These are phyloP conservation scores for Colletotrichum sp. DNA, from an alignment of 2,329 filamentous ascomycete genomes.

Conservation along the genomic window DNA sequence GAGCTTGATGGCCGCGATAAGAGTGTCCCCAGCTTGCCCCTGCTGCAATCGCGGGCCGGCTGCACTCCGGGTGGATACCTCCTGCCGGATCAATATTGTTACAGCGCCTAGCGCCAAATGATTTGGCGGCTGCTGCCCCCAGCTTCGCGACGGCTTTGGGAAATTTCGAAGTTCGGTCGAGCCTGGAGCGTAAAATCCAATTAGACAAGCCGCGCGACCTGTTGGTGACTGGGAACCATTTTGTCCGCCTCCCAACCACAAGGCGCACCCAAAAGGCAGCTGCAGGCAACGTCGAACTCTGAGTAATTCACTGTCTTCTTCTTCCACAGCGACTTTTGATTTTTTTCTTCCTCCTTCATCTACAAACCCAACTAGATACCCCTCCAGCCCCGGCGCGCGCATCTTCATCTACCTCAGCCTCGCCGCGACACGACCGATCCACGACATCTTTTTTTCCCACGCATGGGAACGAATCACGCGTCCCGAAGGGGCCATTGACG, in stretches of 20 bases:
- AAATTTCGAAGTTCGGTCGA: conserved; percentile 41
- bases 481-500: conserved; percentile 48
- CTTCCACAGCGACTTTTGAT: not conserved
- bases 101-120: conserved; percentile 43
- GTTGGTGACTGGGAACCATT: not conserved
- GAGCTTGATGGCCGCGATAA: not conserved
- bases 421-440: conserved; percentile 19
- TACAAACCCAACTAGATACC: not conserved
- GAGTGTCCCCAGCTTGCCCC: not conserved
- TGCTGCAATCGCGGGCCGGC: not conserved
- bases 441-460: conserved; percentile 26
- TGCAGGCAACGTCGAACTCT: not conserved
- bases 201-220: conserved; percentile 13
- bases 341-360: not conserved
- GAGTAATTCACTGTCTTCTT: not conserved
- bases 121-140: conserved; percentile 45
- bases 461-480: conserved; percentile 39
- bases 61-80: conserved; percentile 1
- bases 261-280: not conserved
- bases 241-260: not conserved
- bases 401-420: conserved; percentile 3
- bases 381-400: conserved; percentile 9
- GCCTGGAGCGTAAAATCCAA: conserved; percentile 7
- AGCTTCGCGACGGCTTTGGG: conserved; percentile 36
- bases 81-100: conserved; percentile 38